phyloP scores from a whole-genome alignment of 2,329 filamentous ascomycete genomes.

The Alternaria ethzedia region DNA sequence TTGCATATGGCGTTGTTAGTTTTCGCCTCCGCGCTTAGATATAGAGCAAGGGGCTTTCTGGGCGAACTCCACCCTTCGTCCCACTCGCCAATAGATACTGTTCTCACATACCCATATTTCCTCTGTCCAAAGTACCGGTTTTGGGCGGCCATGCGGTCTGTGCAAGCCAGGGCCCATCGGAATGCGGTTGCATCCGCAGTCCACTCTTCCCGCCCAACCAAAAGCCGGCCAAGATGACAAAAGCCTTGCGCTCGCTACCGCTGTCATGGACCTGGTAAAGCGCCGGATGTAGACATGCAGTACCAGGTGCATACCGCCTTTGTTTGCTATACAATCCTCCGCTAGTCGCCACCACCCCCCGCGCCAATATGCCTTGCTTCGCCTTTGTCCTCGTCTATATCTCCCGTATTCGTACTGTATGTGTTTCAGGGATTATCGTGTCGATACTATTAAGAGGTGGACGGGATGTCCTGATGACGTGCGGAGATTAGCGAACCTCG shows the following conservation, averaged over 20 bases:
- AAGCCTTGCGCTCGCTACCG: slow-evolving; percentile 11
- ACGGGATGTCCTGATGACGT: slow-evolving; percentile 3
- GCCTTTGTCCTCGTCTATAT: slow-evolving; percentile 18
- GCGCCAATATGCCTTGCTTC: slow-evolving; percentile 6
- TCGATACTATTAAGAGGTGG: neutral
- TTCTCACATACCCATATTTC: neutral
- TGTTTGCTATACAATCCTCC: slow-evolving; percentile 26
- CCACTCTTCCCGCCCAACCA: slow-evolving; percentile 6
- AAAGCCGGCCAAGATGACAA: slow-evolving; percentile 15
- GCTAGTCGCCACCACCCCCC: slow-evolving; percentile 12
- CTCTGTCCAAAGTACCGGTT: neutral
- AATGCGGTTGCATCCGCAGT: slow-evolving; percentile 21
- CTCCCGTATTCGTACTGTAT: slow-evolving; percentile 1
- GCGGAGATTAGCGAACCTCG: neutral
- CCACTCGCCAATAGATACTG: slow-evolving; percentile 7
- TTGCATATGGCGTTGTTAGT: slow-evolving; percentile 31
- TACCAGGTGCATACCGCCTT: slow-evolving; percentile 33
- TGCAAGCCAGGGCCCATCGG: slow-evolving; percentile 24
- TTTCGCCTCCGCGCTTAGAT: slow-evolving; percentile 4
- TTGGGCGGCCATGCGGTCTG: neutral
- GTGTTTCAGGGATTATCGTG: slow-evolving; percentile 15
- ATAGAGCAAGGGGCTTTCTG: slow-evolving; percentile 15
- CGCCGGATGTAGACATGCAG: slow-evolving; percentile 27
- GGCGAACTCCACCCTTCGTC: slow-evolving; percentile 4
- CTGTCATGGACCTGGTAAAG: slow-evolving; percentile 1